Evolutionary conservation across 306 rosid species (phyloP).

Genomic region (Potentilla sterilis): DNA sequence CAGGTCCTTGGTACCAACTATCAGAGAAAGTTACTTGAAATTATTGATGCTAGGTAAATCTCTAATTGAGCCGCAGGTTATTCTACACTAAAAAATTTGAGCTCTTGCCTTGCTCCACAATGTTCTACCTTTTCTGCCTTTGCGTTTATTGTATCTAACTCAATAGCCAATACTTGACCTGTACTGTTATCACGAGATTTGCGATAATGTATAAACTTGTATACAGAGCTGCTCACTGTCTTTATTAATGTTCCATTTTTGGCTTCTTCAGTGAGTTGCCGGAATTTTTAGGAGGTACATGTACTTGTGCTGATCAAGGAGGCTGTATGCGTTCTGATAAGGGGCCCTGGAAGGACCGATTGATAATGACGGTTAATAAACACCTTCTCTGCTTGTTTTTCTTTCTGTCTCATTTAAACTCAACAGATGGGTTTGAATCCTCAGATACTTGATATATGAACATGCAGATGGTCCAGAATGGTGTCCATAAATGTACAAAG

Average conservation of each 20-base stretch:
- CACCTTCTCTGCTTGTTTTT: not conserved
- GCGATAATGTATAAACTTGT: not conserved
- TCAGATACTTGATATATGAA: constrained; percentile 22
- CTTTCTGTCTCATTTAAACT: constrained; percentile 5
- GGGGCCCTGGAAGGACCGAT: constrained; percentile 88
- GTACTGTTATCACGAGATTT: not conserved
- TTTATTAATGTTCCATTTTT: not conserved
- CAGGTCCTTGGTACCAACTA: constrained; percentile 92
- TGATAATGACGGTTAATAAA: constrained; percentile 47
- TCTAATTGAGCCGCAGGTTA: not conserved
- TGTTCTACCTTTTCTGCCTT: not conserved
- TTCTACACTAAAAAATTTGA: not conserved
- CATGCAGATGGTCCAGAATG: constrained; percentile 78
- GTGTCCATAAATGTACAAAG: constrained; percentile 63
- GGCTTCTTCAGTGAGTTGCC: constrained; percentile 71
- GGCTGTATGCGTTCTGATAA: constrained; percentile 89
- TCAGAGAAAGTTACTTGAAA: constrained; percentile 80
- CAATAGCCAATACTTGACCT: not conserved
- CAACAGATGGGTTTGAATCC: constrained; percentile 10
- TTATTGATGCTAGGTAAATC: constrained; percentile 79
- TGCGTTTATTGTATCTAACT: not conserved
- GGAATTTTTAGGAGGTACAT: constrained; percentile 81
- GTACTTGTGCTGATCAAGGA: constrained; percentile 79
- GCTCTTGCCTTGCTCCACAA: not conserved
- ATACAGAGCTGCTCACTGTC: not conserved